Evolutionary conservation across 2,329 filamentous ascomycete genomes (phyloP), one percentile per base, ranked within the genome.

Genomic region (Blastomyces parvus): DNA sequence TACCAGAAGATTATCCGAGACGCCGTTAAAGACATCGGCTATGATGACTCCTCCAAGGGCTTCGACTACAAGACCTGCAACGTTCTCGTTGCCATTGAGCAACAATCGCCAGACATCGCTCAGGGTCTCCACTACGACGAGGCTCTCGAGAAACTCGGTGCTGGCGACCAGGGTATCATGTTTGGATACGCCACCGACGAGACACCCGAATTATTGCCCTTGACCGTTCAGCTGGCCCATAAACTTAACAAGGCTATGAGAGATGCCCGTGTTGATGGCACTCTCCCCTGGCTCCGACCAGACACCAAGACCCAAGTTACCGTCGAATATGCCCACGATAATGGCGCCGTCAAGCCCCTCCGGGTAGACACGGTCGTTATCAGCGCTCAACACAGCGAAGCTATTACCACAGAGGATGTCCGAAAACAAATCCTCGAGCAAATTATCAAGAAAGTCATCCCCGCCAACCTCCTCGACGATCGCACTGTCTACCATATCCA

Each of bases 61-160:
- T 99, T 99, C 81, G 94, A 99, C 84, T 96, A 97, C 91, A 97
- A 97, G 88, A 99, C 94, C 71, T 93, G 89, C 84, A 97, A 97
- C 84, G 86, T 99, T 75, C 87, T 97, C 72, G 92, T 97, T 73
- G 94, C 93, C 81, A 97, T 99, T 79, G 94, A 99, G 88, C 87
- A 99, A 83, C 94, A 99, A 83, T 97, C 93, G 66, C 90, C 93
- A 74, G 94, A 99, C 80, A 99, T 99, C 75, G 94, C 94, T 72
- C 94, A 97, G 83, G 94, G 94, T 85, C 90, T 99, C 64, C 91
- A 97, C 85, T 96, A 96, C 80, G 94, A 99, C 70, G 86, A 97
- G 84, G 91, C 91, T 70, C 88, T 99, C 59, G 94, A 99, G 87
- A 88, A 96, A 82, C 88, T 99, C 69, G 94, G 94, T 80, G 94